Evolutionary conservation across 148 eudicot genomes (phyloP).

Genomic region (Dysphania ambrosioides): DNA sequence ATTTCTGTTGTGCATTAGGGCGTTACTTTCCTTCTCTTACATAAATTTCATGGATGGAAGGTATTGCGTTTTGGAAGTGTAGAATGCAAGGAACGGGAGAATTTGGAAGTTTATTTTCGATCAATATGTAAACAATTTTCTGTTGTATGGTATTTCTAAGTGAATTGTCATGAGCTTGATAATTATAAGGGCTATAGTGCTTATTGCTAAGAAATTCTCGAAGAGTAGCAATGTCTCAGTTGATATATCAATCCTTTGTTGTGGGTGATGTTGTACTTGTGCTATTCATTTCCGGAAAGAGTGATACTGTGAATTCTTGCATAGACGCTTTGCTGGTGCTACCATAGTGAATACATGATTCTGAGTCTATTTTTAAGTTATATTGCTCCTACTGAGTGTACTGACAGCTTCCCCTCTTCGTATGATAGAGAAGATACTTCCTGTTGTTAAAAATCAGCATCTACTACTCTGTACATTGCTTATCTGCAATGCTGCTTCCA

Average conservation of each 20-base stretch:
- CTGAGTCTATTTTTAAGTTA: not conserved
- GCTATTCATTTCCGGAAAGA: not conserved
- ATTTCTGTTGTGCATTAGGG: not conserved
- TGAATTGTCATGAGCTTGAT: not conserved
- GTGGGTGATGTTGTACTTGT: too few relatives aligned
- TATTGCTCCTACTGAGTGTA: not conserved
- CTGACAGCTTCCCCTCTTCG: constrained; percentile 20
- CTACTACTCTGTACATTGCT: constrained; percentile 86
- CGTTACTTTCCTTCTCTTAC: not conserved
- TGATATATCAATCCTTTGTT: not conserved
- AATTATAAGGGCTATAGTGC: not conserved
- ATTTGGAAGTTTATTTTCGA: not conserved
- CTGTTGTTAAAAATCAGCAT: constrained; percentile 89
- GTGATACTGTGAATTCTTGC: not conserved
- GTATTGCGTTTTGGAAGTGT: not conserved
- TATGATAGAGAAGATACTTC: constrained; percentile 75
- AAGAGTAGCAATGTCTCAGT: not conserved
- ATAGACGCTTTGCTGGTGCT: not conserved
- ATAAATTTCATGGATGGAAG: not conserved
- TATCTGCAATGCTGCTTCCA: constrained; percentile 95
- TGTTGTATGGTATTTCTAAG: not conserved
- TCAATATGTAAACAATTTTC: not conserved
- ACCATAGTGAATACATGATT: not conserved
- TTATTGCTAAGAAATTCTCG: not conserved
- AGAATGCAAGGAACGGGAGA: not conserved